A percentile compares a stretch with the other conserved stretches of the same genome.
phyloP scores from a whole-genome alignment of 768 basidiomycete species.

The Boletus sp. region DNA sequence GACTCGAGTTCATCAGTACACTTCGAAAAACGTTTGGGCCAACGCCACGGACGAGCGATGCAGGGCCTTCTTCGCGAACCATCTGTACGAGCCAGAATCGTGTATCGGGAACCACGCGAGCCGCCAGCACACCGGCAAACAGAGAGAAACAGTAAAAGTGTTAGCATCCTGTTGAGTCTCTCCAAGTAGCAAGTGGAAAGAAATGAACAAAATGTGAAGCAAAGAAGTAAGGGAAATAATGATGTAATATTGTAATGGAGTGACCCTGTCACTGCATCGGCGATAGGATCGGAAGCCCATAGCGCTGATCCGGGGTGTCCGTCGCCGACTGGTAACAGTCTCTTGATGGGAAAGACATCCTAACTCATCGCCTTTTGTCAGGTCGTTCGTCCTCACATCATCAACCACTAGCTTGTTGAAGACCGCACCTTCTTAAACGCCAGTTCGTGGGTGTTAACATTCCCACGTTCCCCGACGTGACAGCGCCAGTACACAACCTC shows the following conservation, averaged over 20 bases:
- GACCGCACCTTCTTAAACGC: no score
- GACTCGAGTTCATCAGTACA: conserved; percentile 87
- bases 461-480: background rate
- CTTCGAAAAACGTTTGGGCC: conserved; percentile 86
- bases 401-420: background rate
- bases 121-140: background rate
- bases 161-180: conserved; percentile 6
- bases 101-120: background rate
- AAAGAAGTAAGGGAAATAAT: background rate
- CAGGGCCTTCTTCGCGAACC: conserved; percentile 81
- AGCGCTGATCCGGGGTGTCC: background rate
- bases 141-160: background rate
- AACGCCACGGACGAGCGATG: conserved; percentile 72
- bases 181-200: background rate
- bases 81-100: conserved; percentile 46
- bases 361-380: background rate
- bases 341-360: background rate
- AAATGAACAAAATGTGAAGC: background rate
- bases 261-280: background rate
- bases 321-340: background rate
- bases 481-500: background rate
- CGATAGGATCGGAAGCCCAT: background rate
- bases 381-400: background rate
- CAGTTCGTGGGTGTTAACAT: background rate
- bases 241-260: background rate